Percentiles rank a stretch among this genome's conserved stretches.
phyloP scores from a whole-genome alignment of 805 yeast genomes.

The Candida stauntonica region DNA sequence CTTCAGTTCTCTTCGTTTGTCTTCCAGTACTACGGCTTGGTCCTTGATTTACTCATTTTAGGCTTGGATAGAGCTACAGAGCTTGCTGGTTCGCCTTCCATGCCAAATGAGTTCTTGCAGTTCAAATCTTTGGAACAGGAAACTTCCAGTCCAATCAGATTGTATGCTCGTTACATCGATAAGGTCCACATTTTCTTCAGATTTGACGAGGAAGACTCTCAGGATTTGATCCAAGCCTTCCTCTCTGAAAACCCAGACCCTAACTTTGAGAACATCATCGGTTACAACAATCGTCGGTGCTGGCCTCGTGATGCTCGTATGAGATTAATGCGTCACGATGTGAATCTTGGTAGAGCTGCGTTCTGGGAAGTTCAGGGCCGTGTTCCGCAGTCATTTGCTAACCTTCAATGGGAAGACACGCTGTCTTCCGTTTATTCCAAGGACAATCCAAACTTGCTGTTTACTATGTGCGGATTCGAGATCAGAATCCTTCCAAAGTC shows the following conservation, averaged over 20 bases:
- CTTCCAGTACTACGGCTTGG: slow-evolving; percentile 84
- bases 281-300: slow-evolving; percentile 82
- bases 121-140: slow-evolving; percentile 58
- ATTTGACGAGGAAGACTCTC: slow-evolving; percentile 68
- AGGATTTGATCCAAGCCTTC: slow-evolving; percentile 69
- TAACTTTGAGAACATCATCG: slow-evolving; percentile 78
- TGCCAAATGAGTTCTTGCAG: slow-evolving; percentile 77
- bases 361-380: slow-evolving; percentile 87
- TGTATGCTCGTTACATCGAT: slow-evolving; percentile 81
- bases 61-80: slow-evolving; percentile 87
- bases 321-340: slow-evolving; percentile 88
- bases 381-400: slow-evolving; percentile 69
- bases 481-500: slow-evolving; percentile 77
- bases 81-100: slow-evolving; percentile 69
- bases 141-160: slow-evolving; percentile 65
- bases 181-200: slow-evolving; percentile 75
- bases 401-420: slow-evolving; percentile 74
- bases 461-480: slow-evolving; percentile 94
- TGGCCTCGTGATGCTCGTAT: slow-evolving; percentile 95
- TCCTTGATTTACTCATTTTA: slow-evolving; percentile 72
- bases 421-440: slow-evolving; percentile 84
- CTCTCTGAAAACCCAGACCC: slow-evolving; percentile 89
- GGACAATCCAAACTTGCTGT: slow-evolving; percentile 84
- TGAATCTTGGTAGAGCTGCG: slow-evolving; percentile 84
- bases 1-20: slow-evolving; percentile 87